Percentiles rank a stretch among this genome's conserved stretches.
Evolutionary conservation across 2,329 filamentous ascomycete species (phyloP).

Genomic region (Aspergillus novoparasiticus): DNA sequence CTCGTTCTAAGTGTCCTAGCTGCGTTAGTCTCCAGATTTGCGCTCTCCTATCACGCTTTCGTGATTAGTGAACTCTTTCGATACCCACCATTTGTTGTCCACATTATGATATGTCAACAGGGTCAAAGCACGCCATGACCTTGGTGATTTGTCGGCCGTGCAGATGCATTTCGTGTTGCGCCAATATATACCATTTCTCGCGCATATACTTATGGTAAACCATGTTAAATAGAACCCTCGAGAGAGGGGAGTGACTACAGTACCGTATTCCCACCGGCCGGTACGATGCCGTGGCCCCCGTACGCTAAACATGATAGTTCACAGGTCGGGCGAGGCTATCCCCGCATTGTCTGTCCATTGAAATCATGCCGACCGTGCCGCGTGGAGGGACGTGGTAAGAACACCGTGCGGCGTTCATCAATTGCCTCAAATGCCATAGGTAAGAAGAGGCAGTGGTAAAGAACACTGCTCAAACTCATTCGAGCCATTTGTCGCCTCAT

Average conservation of each 20-base stretch:
- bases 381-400: not conserved
- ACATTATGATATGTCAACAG: not conserved
- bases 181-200: not conserved
- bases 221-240: no score
- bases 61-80: not conserved
- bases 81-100: not conserved
- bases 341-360: not conserved
- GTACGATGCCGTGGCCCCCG: not conserved
- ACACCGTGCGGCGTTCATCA: not conserved
- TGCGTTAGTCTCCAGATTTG: no score
- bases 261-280: not conserved
- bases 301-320: not conserved
- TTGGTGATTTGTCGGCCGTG: fast-evolving
- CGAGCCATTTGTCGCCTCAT: not conserved
- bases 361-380: not conserved
- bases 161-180: not conserved
- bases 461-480: fast-evolving
- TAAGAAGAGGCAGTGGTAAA: no score
- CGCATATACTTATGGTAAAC: not conserved
- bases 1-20: not conserved
- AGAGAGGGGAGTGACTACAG: not conserved
- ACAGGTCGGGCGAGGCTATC: not conserved
- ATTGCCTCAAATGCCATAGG: not conserved
- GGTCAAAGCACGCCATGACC: not conserved
- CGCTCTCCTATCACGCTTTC: not conserved